A percentile compares a stretch with the other conserved stretches of the same genome.
Evolutionary conservation across 2,329 filamentous ascomycete species (phyloP).

Genomic region (Gaeumannomyces sp.): DNA sequence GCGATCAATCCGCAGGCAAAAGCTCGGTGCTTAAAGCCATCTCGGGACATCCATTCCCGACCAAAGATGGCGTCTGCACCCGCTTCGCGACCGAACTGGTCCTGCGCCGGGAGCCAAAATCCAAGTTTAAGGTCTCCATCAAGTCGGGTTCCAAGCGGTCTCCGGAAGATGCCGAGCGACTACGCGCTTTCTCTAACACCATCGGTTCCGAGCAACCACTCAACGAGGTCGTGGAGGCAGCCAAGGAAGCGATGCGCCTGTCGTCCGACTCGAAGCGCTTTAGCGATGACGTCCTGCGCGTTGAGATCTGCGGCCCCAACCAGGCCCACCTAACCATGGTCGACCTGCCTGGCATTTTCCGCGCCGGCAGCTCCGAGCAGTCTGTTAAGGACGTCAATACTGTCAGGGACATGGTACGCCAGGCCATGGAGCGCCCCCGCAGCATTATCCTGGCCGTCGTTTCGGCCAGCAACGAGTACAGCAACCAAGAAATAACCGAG

Average conservation of each 20-base stretch:
- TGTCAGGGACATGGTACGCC: slow-evolving; percentile 40
- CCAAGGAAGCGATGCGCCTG: slow-evolving; percentile 44
- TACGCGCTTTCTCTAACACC: slow-evolving; percentile 21
- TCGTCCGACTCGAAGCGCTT: slow-evolving; percentile 33
- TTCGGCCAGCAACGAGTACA: slow-evolving; percentile 49
- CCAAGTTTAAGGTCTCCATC: slow-evolving; percentile 31
- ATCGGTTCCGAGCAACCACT: slow-evolving; percentile 20
- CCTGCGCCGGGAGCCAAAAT: slow-evolving; percentile 36
- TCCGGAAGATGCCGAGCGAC: slow-evolving; percentile 19
- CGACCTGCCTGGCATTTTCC: slow-evolving; percentile 52
- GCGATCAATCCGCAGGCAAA: slow-evolving; percentile 58
- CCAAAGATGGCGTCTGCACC: slow-evolving; percentile 53
- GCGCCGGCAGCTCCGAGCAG: slow-evolving; percentile 39
- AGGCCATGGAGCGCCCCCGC: slow-evolving; percentile 49
- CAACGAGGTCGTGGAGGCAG: slow-evolving; percentile 29
- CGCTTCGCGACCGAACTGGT: slow-evolving; percentile 57
- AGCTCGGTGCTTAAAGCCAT: slow-evolving; percentile 61
- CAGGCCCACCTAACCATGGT: slow-evolving; percentile 50
- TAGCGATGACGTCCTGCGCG: slow-evolving; percentile 37
- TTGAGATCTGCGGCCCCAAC: slow-evolving; percentile 41
- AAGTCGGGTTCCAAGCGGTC: slow-evolving; percentile 25
- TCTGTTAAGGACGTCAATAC: slow-evolving; percentile 35
- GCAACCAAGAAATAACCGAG: slow-evolving; percentile 51
- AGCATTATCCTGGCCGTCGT: slow-evolving; percentile 57
- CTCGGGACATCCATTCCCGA: slow-evolving; percentile 53